Evolutionary conservation across 2,329 filamentous ascomycete species (phyloP).

Genomic region (Pseudocercospora fijiensis): DNA sequence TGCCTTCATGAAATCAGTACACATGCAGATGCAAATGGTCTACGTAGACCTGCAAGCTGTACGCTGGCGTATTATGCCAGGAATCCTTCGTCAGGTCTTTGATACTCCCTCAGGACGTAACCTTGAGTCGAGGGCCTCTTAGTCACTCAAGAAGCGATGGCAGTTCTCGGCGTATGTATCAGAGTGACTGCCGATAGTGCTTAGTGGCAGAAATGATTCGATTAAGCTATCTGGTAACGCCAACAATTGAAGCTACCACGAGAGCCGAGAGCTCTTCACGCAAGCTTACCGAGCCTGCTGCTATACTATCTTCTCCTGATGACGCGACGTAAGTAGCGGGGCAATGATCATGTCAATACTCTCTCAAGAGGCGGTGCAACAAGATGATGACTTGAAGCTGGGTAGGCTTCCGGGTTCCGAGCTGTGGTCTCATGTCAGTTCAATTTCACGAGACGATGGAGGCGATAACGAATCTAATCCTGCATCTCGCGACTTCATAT

Average conservation of each 20-base stretch:
- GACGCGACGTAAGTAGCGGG: no score
- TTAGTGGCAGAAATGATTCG: background rate
- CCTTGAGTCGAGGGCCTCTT: background rate
- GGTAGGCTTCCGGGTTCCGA: background rate
- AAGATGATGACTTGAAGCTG: background rate
- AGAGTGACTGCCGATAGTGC: background rate
- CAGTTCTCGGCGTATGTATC: background rate
- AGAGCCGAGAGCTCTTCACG: no score
- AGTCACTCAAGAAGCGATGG: background rate
- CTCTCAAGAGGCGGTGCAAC: background rate
- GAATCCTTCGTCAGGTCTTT: background rate
- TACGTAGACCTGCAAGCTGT: background rate
- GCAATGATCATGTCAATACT: background rate
- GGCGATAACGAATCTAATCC: no score
- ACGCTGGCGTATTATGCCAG: background rate
- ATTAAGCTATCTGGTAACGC: no score
- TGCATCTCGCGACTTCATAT: no score
- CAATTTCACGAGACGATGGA: no score
- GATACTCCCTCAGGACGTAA: constrained; percentile 1
- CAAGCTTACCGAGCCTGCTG: no score
- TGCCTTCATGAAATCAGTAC: background rate
- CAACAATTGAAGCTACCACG: no score
- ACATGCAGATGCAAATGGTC: background rate
- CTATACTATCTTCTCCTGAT: no score
- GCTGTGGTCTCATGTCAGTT: background rate